These are phyloP conservation scores for Tolypocladium cylindrosporum DNA, from an alignment of 2,329 filamentous ascomycete genomes.

Conservation along the genomic window DNA sequence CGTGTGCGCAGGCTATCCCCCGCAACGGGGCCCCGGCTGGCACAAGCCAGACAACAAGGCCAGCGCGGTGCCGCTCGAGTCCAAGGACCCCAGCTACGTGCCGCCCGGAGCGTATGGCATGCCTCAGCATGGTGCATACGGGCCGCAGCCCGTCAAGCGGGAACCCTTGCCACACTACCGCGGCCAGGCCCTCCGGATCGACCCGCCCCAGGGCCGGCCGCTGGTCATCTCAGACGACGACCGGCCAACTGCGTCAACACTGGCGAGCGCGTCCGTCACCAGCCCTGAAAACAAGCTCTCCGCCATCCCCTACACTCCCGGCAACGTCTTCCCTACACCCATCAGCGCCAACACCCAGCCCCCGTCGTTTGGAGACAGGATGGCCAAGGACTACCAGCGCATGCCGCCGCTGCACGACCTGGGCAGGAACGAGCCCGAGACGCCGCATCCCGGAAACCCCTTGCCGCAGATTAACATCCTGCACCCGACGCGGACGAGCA, in stretches of 20 bases:
- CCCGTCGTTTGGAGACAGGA: slow-evolving; percentile 35
- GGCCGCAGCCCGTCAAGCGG: slow-evolving; percentile 34
- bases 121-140: slow-evolving; percentile 36
- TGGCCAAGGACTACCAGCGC: slow-evolving; percentile 49
- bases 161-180: slow-evolving; percentile 51
- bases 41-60: slow-evolving; percentile 65
- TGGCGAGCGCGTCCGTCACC: slow-evolving; percentile 45
- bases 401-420: slow-evolving; percentile 52
- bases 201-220: slow-evolving; percentile 49
- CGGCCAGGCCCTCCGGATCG: slow-evolving; percentile 51
- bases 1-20: slow-evolving; percentile 82
- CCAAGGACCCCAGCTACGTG: slow-evolving; percentile 62
- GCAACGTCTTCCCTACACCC: slow-evolving; percentile 51
- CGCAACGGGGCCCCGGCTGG: slow-evolving; percentile 61
- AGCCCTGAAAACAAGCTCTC: slow-evolving; percentile 56
- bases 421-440: slow-evolving; percentile 44
- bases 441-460: slow-evolving; percentile 37
- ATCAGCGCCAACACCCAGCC: slow-evolving; percentile 45
- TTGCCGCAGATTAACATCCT: slow-evolving; percentile 50
- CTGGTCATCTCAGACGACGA: slow-evolving; percentile 45
- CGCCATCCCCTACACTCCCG: slow-evolving; percentile 42
- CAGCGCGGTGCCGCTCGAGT: slow-evolving; percentile 65
- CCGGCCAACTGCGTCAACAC: slow-evolving; percentile 46
- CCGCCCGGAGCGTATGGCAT: slow-evolving; percentile 53
- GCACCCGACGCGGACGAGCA: slow-evolving; percentile 39